Evolutionary conservation across 345 rosid species (phyloP), one percentile per base, ranked within the genome.

Genomic region (Hibiscus mutabilis): DNA sequence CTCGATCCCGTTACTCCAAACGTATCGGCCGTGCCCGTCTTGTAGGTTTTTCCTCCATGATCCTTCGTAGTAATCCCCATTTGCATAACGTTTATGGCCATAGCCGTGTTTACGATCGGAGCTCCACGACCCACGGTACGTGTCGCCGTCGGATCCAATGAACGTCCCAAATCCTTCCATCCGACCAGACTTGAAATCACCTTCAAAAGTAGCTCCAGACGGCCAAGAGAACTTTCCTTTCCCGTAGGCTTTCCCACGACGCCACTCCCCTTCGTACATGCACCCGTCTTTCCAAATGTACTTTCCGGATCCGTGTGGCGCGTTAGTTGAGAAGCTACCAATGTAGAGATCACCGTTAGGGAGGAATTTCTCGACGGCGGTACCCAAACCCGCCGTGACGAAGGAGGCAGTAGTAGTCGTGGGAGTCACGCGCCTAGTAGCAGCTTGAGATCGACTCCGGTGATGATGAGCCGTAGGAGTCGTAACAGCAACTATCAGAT

Each of bases 141-240:
- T 86, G 64, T 92, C 97, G 0, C 98, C 99, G 46, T 96, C 99
- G 78, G 90, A 86, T 59, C 99, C 99, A 18, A 84, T 86, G 42
- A 92, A 96, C 1, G 98, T 91, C 0, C 99, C 99, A 58, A 69
- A 83, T 0, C 99, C 99, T 65, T 91, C 97, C 97, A 91, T 96
- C 75, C 98, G 79, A 5, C 98, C 98, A 4, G 95, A 89, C 80
- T 85, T 92, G 73, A 96, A 96, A 33, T 88, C 96, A 4, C 99
- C 99, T 72, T 90, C 99, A 59, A 79, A 96, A 3, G 96, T 92
- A 0, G 99, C 99, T 1, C 99, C 99, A 2, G 98, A 92, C 2
- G 99, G 99, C 99, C 99, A 96, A 13, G 99, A 96, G 82, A 96
- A 96, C 81, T 83, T 96, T 4, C 99, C 99, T 75, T 87, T 92